Conservation (phyloP, 257 asterid species). For the Gentiana straminea region DNA sequence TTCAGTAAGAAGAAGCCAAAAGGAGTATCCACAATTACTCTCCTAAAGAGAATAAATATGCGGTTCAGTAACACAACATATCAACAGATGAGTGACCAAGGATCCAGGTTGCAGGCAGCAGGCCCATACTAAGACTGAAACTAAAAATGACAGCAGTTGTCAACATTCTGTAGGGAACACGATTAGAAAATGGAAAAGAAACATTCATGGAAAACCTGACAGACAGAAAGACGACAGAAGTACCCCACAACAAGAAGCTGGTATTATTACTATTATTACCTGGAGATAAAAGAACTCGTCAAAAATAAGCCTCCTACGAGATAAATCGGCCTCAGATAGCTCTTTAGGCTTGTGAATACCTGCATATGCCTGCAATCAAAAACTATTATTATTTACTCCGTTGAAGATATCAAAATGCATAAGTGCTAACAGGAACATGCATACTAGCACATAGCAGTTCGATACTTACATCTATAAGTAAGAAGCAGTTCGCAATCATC, state of each 20-base stretch:
- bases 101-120: neutral
- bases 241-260: neutral
- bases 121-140: neutral
- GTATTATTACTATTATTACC: constrained; percentile 28
- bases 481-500: no score
- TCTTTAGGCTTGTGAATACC: constrained; percentile 85
- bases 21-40: no score
- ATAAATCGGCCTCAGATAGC: constrained; percentile 64
- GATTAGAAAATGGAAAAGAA: neutral
- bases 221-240: no score
- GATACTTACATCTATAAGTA: no score
- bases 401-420: no score
- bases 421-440: no score
- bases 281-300: constrained; percentile 96
- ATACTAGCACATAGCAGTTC: no score
- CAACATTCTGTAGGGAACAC: constrained; percentile 1
- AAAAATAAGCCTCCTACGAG: constrained; percentile 91
- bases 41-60: no score
- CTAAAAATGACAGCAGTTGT: neutral
- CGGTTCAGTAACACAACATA: no score
- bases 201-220: neutral
- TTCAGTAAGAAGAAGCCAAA: no score
- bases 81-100: neutral
- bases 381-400: neutral
- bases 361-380: constrained; percentile 57